phyloP scores from a whole-genome alignment of 1,284 basidiomycete genomes.

The Fomitopsis betulina region DNA sequence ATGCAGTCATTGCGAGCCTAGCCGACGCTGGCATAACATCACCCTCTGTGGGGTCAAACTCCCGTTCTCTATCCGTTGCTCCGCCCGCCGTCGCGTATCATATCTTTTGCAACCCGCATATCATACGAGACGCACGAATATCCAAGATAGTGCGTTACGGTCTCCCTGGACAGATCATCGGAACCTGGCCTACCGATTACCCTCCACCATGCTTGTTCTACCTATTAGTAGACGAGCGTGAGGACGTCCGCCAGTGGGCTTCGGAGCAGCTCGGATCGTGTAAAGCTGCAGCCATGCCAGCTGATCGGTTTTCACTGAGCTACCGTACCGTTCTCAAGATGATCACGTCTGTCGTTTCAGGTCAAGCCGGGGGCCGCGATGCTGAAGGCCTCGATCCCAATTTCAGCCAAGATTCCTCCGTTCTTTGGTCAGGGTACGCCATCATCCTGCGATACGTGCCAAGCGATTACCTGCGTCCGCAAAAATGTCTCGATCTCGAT shows the following conservation, averaged over 20 bases:
- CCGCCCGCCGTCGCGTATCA: conserved; percentile 57
- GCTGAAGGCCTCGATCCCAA: conserved; percentile 9
- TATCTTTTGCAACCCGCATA: conserved; percentile 57
- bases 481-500: conserved; percentile 33
- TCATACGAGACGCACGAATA: conserved; percentile 52
- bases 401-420: conserved; percentile 33
- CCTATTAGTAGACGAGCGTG: conserved; percentile 48
- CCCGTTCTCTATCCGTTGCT: conserved; percentile 33
- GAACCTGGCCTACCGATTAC: conserved; percentile 52
- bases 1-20: conserved; percentile 43
- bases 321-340: conserved; percentile 42
- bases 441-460: conserved; percentile 51
- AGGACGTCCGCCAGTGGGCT: conserved; percentile 57
- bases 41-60: conserved; percentile 13
- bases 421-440: conserved; percentile 53
- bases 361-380: background rate
- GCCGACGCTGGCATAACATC: conserved; percentile 30
- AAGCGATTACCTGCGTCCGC: conserved; percentile 34
- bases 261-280: conserved; percentile 37
- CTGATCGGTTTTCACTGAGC: conserved; percentile 38
- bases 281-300: conserved; percentile 41
- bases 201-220: conserved; percentile 58
- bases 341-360: conserved; percentile 26
- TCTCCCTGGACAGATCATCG: conserved; percentile 32
- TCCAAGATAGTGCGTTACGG: conserved; percentile 39